phyloP scores from a whole-genome alignment of 805 yeast genomes.

The Yarrowia osloensis region DNA sequence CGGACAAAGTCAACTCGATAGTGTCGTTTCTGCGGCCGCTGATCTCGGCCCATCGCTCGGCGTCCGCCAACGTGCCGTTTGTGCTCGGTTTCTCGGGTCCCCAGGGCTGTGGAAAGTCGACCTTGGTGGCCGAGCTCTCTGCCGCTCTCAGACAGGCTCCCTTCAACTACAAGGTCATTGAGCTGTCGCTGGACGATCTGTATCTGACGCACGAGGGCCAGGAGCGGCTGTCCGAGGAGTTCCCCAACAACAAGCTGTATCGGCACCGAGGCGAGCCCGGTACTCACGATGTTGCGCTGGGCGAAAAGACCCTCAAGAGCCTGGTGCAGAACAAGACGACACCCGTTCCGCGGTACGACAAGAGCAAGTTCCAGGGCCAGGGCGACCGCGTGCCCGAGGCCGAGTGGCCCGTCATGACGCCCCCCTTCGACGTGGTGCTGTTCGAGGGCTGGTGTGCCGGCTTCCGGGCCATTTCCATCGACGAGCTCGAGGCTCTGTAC shows the following conservation, averaged over 20 bases:
- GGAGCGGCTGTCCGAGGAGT: slow-evolving; percentile 45
- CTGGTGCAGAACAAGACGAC: slow-evolving; percentile 42
- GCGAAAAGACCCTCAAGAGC: slow-evolving; percentile 43
- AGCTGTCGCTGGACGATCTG: slow-evolving; percentile 80
- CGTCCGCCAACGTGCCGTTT: slow-evolving; percentile 33
- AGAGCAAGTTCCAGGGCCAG: slow-evolving; percentile 64
- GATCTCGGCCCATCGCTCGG: slow-evolving; percentile 14
- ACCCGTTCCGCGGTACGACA: slow-evolving; percentile 72
- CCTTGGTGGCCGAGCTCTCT: slow-evolving; percentile 39
- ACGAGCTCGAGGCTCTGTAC: slow-evolving; percentile 42
- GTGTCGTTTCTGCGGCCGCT: slow-evolving; percentile 21
- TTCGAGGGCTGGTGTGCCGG: slow-evolving; percentile 97
- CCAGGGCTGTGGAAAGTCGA: slow-evolving; percentile 46
- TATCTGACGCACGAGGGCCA: slow-evolving; percentile 72
- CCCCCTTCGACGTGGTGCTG: slow-evolving; percentile 63
- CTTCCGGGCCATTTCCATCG: slow-evolving; percentile 50
- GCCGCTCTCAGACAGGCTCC: slow-evolving; percentile 41
- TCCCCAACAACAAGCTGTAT: slow-evolving; percentile 55
- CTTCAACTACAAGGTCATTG: slow-evolving; percentile 44
- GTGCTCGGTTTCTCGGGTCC: slow-evolving; percentile 43
- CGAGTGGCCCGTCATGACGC: slow-evolving; percentile 46
- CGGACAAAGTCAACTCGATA: slow-evolving; percentile 24
- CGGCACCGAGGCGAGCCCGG: slow-evolving; percentile 91
- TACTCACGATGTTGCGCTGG: slow-evolving; percentile 72
- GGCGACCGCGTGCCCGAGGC: slow-evolving; percentile 66